Evolutionary conservation across 1,284 basidiomycete species (phyloP).

Genomic region (Exobasidium rhododendri): DNA sequence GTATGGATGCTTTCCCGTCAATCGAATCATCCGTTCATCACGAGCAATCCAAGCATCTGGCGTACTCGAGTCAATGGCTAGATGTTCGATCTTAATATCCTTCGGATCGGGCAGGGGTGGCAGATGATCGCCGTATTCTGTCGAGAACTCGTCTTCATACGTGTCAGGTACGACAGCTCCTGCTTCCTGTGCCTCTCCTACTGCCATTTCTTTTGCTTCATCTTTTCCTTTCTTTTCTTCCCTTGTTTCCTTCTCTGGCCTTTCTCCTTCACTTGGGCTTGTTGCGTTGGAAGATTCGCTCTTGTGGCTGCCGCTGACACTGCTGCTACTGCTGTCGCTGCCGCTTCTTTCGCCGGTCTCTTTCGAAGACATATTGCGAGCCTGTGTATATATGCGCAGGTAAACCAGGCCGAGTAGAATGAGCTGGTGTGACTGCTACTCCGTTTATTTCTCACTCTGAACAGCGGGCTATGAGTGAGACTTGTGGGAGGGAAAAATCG

Average conservation of each 20-base stretch:
- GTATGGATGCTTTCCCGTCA: conserved; percentile 61
- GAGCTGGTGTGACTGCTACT: no score
- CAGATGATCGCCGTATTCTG: conserved; percentile 17
- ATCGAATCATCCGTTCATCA: conserved; percentile 39
- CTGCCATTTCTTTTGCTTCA: not conserved
- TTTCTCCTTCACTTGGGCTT: not conserved
- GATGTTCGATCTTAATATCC: conserved; percentile 19
- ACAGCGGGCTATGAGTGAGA: no score
- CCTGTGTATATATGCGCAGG: not conserved
- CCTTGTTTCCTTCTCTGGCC: not conserved
- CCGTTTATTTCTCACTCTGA: no score
- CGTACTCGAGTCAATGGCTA: conserved; percentile 37
- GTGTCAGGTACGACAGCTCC: not conserved
- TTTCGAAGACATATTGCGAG: not conserved
- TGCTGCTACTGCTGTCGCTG: not conserved
- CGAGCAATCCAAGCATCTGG: conserved; percentile 45
- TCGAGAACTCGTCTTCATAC: not conserved
- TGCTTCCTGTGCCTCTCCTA: no score
- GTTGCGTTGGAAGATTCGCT: not conserved
- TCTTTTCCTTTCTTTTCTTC: not conserved
- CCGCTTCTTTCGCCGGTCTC: not conserved
- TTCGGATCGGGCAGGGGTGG: conserved; percentile 31
- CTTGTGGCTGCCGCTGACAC: not conserved
- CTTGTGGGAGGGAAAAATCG: no score
- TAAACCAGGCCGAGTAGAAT: no score